A percentile compares a stretch with the other conserved stretches of the same genome.
These are phyloP conservation scores for Ophiostoma australiae DNA, from an alignment of 2,329 filamentous ascomycete genomes.

Conservation along the genomic window DNA sequence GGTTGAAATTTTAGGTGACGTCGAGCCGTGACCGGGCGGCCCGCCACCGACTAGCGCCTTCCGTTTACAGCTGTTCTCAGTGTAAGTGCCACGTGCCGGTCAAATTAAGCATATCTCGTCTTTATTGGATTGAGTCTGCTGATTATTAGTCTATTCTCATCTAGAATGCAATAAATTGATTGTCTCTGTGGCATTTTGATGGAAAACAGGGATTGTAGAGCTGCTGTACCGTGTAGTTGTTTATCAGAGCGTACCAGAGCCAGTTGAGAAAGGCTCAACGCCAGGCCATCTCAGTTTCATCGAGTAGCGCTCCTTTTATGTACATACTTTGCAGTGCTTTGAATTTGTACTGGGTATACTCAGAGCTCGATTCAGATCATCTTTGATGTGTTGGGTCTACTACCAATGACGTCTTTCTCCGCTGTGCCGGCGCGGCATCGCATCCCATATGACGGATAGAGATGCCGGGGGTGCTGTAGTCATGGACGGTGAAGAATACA, in stretches of 20 bases:
- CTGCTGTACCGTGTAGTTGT: not conserved
- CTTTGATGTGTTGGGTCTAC: no score
- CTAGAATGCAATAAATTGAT: no score
- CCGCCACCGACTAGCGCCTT: constrained; percentile 1
- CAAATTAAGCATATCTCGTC: not conserved
- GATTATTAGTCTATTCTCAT: no score
- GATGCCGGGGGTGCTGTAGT: not conserved
- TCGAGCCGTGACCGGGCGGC: not conserved
- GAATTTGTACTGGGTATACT: not conserved
- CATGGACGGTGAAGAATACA: not conserved
- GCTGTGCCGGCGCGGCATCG: not conserved
- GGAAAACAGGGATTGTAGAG: no score
- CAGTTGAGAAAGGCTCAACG: no score
- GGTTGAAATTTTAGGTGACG: not conserved
- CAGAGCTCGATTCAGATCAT: no score
- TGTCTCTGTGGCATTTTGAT: not conserved
- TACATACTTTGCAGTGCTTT: not conserved
- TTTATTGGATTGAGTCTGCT: no score
- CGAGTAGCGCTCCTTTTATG: not conserved
- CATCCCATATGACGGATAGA: not conserved
- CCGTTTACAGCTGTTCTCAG: not conserved
- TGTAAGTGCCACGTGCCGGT: constrained; percentile 12
- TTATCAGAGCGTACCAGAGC: no score
- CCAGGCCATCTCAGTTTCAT: not conserved
- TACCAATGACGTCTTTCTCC: not conserved